Percentiles rank a stretch among this genome's conserved stretches.
Evolutionary conservation across 2,329 filamentous ascomycete genomes (phyloP).

Genomic region (Pochonia chlamydosporia): DNA sequence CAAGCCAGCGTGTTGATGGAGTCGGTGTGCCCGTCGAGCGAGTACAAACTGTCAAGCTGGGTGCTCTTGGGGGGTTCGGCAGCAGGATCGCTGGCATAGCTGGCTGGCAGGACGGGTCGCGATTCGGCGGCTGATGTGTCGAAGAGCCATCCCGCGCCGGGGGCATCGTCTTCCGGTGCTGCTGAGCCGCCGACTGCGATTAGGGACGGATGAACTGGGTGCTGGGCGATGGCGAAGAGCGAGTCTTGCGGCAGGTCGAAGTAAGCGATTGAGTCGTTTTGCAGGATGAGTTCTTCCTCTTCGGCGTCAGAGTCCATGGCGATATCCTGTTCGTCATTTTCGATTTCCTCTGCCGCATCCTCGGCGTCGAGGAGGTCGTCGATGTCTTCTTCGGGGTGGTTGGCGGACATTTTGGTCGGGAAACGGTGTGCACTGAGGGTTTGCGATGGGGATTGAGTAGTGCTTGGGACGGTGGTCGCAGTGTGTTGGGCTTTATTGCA

Average conservation of each 20-base stretch:
- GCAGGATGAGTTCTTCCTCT: conserved; percentile 70
- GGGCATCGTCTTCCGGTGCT: conserved; percentile 50
- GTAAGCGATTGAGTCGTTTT: conserved; percentile 90
- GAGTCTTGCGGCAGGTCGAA: conserved; percentile 88
- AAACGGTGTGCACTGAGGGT: conserved; percentile 12
- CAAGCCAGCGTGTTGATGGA: conserved; percentile 84
- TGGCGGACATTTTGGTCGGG: conserved; percentile 10
- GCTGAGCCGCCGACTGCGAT: conserved; percentile 80
- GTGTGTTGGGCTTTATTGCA: no score
- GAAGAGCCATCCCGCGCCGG: conserved; percentile 80
- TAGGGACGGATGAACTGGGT: conserved; percentile 71
- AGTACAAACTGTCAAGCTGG: conserved; percentile 60
- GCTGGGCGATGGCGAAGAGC: conserved; percentile 91
- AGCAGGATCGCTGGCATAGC: conserved; percentile 62
- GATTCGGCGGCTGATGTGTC: conserved; percentile 61
- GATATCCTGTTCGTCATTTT: conserved; percentile 56
- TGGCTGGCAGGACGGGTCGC: conserved; percentile 67
- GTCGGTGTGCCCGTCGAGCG: conserved; percentile 85
- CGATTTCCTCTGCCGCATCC: conserved; percentile 73
- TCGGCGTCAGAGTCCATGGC: conserved; percentile 70
- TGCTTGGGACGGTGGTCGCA: not conserved
- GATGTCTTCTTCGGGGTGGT: conserved; percentile 28
- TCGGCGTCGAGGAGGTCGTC: conserved; percentile 66
- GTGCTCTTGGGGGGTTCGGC: conserved; percentile 44
- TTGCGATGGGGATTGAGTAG: conserved; percentile 3